Base-by-base conservation (phyloP, 2,329 filamentous ascomycete genomes). In the Didymella lethalis region DNA sequence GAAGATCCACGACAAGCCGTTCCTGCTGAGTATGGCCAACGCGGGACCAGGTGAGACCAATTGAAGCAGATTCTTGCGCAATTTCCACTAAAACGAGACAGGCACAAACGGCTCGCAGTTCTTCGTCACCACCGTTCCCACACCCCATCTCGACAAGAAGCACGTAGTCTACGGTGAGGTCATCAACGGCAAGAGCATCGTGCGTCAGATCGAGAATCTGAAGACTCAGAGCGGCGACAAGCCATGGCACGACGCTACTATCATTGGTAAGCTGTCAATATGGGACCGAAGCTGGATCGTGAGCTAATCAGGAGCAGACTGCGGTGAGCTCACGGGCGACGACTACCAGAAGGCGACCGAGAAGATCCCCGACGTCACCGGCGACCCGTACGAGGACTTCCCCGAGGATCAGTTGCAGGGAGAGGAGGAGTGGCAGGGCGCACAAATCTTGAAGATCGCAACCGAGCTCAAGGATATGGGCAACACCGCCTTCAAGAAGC, bases 91-190 rank as follows among this genome's bases (percentile, higher is more conserved):
- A 70, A 54, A 43, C 18, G n/a, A 29, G 11, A 18, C 66, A 91
- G 89, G 90, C 70, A 97, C 95, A 77, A 99, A 99, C 77, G 95
- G 95, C 73, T 96, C 91, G 49, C 95, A 99, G 75, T 99, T 99
- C 86, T 99, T 99, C 85, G 84, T 98, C 71, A 99, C 95, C 48
- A 98, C 95, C 16, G 92, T 97, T 29, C 85, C 89, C n/a, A 98
- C 95, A 14, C 93, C 93, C 47, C 95, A 98, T 78, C 86, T 98
- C 38, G 93, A 99, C 77, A 88, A 88, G 76, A 99, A 99, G 84
- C 94, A 99, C 80, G 95, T 98, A 46, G 93, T 99, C 25, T 99
- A 97, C 70, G 95, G 95, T 64, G 90, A 97, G 76, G 94, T 98
- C 55, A 86, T 97, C 73, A 90, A 89, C 61, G 95, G 95, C 73